These are phyloP conservation scores for Lactifluus rugatus DNA, from an alignment of 768 basidiomycete genomes.

Conservation along the genomic window DNA sequence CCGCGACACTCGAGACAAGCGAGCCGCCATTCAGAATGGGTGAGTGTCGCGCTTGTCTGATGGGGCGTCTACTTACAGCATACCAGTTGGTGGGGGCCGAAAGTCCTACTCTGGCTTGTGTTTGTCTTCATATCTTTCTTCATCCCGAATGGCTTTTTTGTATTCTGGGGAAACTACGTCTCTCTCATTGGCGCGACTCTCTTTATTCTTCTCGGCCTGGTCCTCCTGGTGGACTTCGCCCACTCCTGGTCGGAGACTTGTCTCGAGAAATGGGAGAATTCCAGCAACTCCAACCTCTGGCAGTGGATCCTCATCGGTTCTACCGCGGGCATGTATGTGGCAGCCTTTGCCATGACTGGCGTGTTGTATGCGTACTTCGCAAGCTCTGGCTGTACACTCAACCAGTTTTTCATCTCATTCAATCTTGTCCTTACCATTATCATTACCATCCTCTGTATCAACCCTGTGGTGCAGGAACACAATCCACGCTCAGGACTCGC, in stretches of 20 bases:
- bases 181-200: slow-evolving; percentile 85
- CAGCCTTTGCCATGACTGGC: slow-evolving; percentile 75
- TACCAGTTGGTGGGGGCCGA: slow-evolving; percentile 95
- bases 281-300: slow-evolving; percentile 77
- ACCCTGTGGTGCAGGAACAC: slow-evolving; percentile 79
- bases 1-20: slow-evolving; percentile 81
- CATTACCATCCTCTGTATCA: slow-evolving; percentile 73
- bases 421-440: slow-evolving; percentile 76
- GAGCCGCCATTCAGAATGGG: slow-evolving; percentile 97
- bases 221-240: slow-evolving; percentile 96
- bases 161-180: slow-evolving; percentile 94
- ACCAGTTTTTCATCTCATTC: slow-evolving; percentile 95
- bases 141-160: slow-evolving; percentile 96
- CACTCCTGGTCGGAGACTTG: slow-evolving; percentile 98
- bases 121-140: slow-evolving; percentile 79
- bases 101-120: slow-evolving; percentile 80
- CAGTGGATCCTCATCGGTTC: slow-evolving; percentile 93
- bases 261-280: slow-evolving; percentile 87
- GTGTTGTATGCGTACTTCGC: slow-evolving; percentile 91
- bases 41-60: slow-evolving; percentile 27
- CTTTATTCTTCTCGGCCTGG: slow-evolving; percentile 95
- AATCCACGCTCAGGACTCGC: slow-evolving; percentile 94
- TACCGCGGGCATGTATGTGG: slow-evolving; percentile 80
- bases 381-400: slow-evolving; percentile 74
- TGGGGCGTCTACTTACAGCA: slow-evolving; percentile 3